Evolutionary conservation across 2,329 filamentous ascomycete species (phyloP).

Genomic region (Fonsecaea nubica): DNA sequence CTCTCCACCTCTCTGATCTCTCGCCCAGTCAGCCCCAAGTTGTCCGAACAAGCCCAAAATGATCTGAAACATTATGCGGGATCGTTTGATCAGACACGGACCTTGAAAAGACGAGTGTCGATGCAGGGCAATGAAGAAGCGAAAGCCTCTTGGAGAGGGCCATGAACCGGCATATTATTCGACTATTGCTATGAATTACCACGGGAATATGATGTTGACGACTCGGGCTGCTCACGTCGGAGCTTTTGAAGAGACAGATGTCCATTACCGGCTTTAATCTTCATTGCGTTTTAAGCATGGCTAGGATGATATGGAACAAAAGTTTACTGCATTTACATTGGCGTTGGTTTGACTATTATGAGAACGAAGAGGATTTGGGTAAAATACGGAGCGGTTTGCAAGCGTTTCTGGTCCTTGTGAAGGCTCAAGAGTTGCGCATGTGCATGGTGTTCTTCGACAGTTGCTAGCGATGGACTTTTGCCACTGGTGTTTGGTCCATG

Average conservation of each 20-base stretch:
- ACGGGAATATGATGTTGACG: conserved; percentile 18
- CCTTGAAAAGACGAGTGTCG: conserved; percentile 48
- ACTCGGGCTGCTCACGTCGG: conserved; percentile 8
- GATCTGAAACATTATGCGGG: conserved; percentile 86
- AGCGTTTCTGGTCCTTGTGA: conserved; percentile 5
- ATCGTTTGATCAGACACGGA: conserved; percentile 82
- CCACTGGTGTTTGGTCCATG: neutral
- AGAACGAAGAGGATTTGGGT: neutral
- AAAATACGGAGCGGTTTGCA: conserved; percentile 12
- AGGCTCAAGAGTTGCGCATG: neutral
- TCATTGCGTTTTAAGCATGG: conserved; percentile 16
- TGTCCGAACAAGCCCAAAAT: conserved; percentile 77
- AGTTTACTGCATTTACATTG: conserved; percentile 19
- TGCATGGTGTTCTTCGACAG: conserved; percentile 4
- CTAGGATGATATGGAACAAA: conserved; percentile 8
- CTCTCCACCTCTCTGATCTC: conserved; percentile 57
- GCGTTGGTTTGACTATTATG: conserved; percentile 2
- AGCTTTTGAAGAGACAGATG: neutral
- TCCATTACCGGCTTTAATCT: conserved; percentile 18
- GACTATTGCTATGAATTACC: neutral
- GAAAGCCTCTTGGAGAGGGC: conserved; percentile 19
- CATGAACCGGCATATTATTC: conserved; percentile 9
- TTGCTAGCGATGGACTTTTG: neutral
- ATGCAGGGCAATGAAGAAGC: conserved; percentile 40
- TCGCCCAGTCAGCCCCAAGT: conserved; percentile 73